These are phyloP conservation scores for Aspergillus sp. DNA, from an alignment of 2,329 filamentous ascomycete species.

Conservation along the genomic window DNA sequence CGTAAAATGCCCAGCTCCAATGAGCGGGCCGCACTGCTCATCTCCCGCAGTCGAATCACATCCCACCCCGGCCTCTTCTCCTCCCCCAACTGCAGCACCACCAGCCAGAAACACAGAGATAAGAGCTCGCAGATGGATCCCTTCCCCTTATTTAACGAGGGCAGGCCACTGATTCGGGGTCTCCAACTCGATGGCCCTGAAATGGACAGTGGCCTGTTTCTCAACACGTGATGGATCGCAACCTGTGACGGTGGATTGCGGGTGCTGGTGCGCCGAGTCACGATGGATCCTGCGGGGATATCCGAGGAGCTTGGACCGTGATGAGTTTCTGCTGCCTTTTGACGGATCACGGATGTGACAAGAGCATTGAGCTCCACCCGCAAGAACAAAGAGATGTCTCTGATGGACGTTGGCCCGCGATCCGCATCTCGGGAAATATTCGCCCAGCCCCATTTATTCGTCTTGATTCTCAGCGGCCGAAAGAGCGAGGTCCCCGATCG, in stretches of 20 bases:
- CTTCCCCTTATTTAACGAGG: constrained; percentile 9
- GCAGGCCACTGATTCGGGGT: background rate
- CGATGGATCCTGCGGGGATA: constrained; percentile 4
- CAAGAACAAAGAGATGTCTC: constrained; percentile 1
- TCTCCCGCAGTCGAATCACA: constrained; percentile 6
- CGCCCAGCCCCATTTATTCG: background rate
- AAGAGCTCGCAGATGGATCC: background rate
- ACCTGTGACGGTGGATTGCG: background rate
- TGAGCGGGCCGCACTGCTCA: background rate
- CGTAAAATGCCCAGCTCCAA: constrained; percentile 21
- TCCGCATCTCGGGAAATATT: background rate
- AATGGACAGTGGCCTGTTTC: background rate
- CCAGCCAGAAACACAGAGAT: background rate
- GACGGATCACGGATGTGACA: constrained; percentile 7
- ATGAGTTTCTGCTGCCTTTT: background rate
- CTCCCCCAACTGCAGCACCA: background rate
- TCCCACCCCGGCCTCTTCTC: background rate
- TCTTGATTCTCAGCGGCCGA: background rate
- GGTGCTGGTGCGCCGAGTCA: background rate
- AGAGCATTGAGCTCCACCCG: constrained; percentile 7
- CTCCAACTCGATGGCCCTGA: background rate
- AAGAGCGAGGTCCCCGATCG: background rate
- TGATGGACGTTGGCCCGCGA: background rate
- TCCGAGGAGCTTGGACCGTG: constrained; percentile 6
- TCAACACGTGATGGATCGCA: constrained; percentile 3